Evolutionary conservation across 345 rosid genomes (phyloP).

Genomic region (Abelmoschus esculentus): DNA sequence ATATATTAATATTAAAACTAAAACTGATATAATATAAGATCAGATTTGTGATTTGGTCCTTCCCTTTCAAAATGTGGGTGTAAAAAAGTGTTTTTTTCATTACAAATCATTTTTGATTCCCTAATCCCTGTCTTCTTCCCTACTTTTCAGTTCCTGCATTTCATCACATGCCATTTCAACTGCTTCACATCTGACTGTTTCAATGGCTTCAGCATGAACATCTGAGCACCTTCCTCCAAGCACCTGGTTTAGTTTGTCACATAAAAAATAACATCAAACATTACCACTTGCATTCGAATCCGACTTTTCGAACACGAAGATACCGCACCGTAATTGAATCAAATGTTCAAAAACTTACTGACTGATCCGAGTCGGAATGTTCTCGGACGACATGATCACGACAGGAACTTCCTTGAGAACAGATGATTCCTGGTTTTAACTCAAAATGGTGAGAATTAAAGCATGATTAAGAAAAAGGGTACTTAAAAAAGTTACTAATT

Average conservation of each 20-base stretch:
- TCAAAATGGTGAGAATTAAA: too few species aligned
- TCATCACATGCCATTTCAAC: constrained; percentile 44
- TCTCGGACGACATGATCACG: constrained; percentile 81
- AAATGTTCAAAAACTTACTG: constrained; percentile 31
- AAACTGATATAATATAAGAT: too few species aligned
- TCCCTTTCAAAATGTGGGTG: too few species aligned
- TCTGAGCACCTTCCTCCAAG: constrained; percentile 76
- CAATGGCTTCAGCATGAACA: constrained; percentile 81
- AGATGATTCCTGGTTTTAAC: constrained; percentile 52
- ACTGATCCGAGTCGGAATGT: constrained; percentile 58
- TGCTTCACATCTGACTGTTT: constrained; percentile 65
- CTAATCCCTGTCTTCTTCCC: constrained; percentile 30
- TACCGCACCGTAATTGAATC: not conserved
- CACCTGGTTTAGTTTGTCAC: constrained; percentile 32
- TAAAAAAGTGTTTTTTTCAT: too few species aligned
- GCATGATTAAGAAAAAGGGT: too few species aligned
- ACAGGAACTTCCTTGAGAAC: constrained; percentile 71
- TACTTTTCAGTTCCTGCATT: constrained; percentile 20
- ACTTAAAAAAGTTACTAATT: not conserved
- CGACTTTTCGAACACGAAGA: too few species aligned
- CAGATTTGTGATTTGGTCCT: too few species aligned
- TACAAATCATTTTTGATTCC: not conserved
- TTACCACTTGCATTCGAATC: too few species aligned
- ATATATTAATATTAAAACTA: too few species aligned
- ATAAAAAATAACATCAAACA: not conserved